Evolutionary conservation across 2,329 filamentous ascomycete species (phyloP), one percentile per base, ranked within the genome.

Genomic region (Colletotrichum lini): DNA sequence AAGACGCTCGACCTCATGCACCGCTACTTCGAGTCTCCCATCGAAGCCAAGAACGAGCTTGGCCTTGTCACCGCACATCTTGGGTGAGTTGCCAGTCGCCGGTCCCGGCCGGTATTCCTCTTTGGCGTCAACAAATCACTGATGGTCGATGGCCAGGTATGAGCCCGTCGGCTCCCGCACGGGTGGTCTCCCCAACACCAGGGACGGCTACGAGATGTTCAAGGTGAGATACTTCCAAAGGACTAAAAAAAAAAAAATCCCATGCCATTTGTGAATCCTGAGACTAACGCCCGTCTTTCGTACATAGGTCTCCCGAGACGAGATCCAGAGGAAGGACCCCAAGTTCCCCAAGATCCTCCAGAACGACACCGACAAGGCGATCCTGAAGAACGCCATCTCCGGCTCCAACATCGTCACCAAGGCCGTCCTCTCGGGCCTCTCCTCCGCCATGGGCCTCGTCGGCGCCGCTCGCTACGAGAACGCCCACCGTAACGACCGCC

Each of bases 31-130:
- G 84, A 84, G 42, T 78, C 83, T 0, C 86, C 87, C 0, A 77
- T 88, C 18, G 87, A 89, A 79, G 82, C 80, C 52, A 89, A 89
- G 84, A 89, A 88, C 76, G 84, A 89, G 76, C 88, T 84, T 74
- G 87, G 87, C 4, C 84, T 89, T 8, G 82, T 88, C 58, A 84
- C 85, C 30, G 84, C 86, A 5, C 86, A 89, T 77, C 82, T 88
- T 35, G 87, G 86, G 79, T 86, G 77, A 72, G 80, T 76, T 3
- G 45, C 5, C 35, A 45, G 15, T 21, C 26, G 30, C 30, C 8
- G 30, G 8, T 35, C 30, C 30, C 30, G 30, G 30, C 30, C 30
- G 30, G 30, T 35, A 2, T 35, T 35, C 9, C 30, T 35, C 30
- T 10, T 18, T 2, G 10, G 10, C n/a, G 8, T 21, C 60, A 15